These are phyloP conservation scores for Acrodontium crateriforme DNA, from an alignment of 2,329 filamentous ascomycete genomes.

Conservation along the genomic window DNA sequence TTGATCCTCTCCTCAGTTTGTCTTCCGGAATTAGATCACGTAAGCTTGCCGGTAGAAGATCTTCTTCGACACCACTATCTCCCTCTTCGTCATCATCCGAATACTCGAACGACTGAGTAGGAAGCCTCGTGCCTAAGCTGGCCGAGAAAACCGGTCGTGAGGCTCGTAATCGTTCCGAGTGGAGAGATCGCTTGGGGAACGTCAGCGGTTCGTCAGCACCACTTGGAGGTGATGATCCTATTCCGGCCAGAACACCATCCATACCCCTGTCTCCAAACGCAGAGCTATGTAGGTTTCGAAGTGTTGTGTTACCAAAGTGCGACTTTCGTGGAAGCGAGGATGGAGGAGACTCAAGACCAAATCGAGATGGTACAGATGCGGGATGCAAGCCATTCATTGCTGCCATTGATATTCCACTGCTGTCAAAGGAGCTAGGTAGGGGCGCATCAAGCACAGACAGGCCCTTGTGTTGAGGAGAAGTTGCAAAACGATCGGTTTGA, in stretches of 20 bases:
- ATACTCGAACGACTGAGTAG: slow-evolving; percentile 24
- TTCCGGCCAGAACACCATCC: slow-evolving; percentile 24
- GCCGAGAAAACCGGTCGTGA: slow-evolving; percentile 46
- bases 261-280: slow-evolving; percentile 51
- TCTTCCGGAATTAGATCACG: slow-evolving; percentile 51
- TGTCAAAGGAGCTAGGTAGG: slow-evolving; percentile 88
- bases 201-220: slow-evolving; percentile 53
- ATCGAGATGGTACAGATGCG: slow-evolving; percentile 82
- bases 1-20: slow-evolving; percentile 44
- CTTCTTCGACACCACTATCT: slow-evolving; percentile 68
- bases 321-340: slow-evolving; percentile 45
- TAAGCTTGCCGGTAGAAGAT: slow-evolving; percentile 62
- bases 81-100: slow-evolving; percentile 41
- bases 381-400: slow-evolving; percentile 83
- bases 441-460: slow-evolving; percentile 92
- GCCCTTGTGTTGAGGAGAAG: slow-evolving; percentile 52
- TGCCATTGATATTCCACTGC: slow-evolving; percentile 84
- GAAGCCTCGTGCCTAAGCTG: slow-evolving; percentile 37
- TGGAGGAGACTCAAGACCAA: slow-evolving; percentile 72
- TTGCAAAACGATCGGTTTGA: slow-evolving; percentile 60
- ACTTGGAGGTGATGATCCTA: slow-evolving; percentile 45
- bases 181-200: slow-evolving; percentile 50
- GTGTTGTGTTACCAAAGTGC: slow-evolving; percentile 23
- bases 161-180: slow-evolving; percentile 47
- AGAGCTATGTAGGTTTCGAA: slow-evolving; percentile 48